A percentile compares a stretch with the other conserved stretches of the same genome.
These are phyloP conservation scores for Phialocephala sp. DNA, from an alignment of 2,329 filamentous ascomycete species.

Conservation along the genomic window DNA sequence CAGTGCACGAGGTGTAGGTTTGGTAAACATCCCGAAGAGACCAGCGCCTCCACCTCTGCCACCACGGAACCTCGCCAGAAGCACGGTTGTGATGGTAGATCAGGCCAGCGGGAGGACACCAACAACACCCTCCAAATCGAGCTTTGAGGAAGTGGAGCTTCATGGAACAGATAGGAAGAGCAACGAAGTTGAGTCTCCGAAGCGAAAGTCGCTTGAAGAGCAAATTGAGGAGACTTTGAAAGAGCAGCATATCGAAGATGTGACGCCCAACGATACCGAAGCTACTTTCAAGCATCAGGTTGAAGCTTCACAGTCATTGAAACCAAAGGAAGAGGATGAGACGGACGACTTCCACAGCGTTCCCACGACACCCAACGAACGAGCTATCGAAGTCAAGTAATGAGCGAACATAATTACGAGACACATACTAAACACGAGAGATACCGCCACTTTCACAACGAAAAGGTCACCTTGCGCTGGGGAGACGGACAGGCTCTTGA, in stretches of 20 bases:
- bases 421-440: background rate
- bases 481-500: conserved; percentile 7
- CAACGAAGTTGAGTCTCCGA: conserved; percentile 17
- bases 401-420: conserved; percentile 8
- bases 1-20: conserved; percentile 67
- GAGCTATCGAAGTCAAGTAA: conserved; percentile 20
- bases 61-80: conserved; percentile 69
- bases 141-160: conserved; percentile 44
- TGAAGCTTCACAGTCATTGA: conserved; percentile 11
- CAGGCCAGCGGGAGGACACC: conserved; percentile 36
- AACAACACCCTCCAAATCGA: conserved; percentile 32
- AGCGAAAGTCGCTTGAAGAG: conserved; percentile 12
- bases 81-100: conserved; percentile 35
- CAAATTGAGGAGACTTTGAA: conserved; percentile 17
- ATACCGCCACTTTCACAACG: conserved; percentile 9
- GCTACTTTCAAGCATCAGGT: conserved; percentile 10
- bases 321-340: conserved; percentile 17
- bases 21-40: conserved; percentile 86
- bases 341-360: conserved; percentile 33
- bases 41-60: conserved; percentile 75
- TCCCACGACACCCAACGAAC: conserved; percentile 29
- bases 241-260: background rate
- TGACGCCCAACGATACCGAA: background rate
- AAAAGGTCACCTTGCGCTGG: background rate
- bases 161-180: conserved; percentile 30